Base-by-base conservation (phyloP, 2,329 filamentous ascomycete genomes). In the Cadophora malorum region DNA sequence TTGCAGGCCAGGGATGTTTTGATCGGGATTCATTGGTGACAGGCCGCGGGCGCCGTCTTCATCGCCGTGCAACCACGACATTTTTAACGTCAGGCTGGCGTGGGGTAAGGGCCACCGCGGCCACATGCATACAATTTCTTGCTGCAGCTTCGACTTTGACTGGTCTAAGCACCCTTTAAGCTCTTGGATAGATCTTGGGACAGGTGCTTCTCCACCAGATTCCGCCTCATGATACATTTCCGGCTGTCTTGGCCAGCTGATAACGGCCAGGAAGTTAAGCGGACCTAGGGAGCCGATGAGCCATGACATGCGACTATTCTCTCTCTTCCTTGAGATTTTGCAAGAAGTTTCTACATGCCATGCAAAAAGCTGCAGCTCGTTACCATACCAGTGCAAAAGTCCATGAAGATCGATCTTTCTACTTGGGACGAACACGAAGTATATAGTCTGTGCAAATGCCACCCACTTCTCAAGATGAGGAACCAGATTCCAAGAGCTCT, bases 401-500 rank as follows among this genome's bases (percentile, higher is more conserved):
- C 28, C 10, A 47, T 35, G 63, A 35, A 50, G 38, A 47, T 59
- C 49, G 25, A 25, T 21, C 2, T 10, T 10, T 52, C 25, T 33
- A 23, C 25, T 59, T 50, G 19, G 41, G 4, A 33, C 23, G 21
- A n/a, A 23, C 41, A 14, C 31, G 14, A n/a, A 59, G 21, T 59
- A 59, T 59, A 64, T 64, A 65, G 45, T 21, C 14, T 25, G 25
- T 59, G 21, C 33, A 45, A 38, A 59, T 58, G 41, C 23, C 53
- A 23, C 28, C 60, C 52, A 28, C 35, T 38, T 38, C 45, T 41
- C 14, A 60, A 65, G 49, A 68, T 67, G 64, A 64, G 65, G 38
- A 19, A 60, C 41, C 64, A 68, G 47, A 58, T 55, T 62, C 50
- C 35, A 60, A 56, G 14, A 67, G 58, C 28, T 66, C 41, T n/a